Conservation (phyloP, 768 basidiomycete genomes). For the Termitomyces sp. region DNA sequence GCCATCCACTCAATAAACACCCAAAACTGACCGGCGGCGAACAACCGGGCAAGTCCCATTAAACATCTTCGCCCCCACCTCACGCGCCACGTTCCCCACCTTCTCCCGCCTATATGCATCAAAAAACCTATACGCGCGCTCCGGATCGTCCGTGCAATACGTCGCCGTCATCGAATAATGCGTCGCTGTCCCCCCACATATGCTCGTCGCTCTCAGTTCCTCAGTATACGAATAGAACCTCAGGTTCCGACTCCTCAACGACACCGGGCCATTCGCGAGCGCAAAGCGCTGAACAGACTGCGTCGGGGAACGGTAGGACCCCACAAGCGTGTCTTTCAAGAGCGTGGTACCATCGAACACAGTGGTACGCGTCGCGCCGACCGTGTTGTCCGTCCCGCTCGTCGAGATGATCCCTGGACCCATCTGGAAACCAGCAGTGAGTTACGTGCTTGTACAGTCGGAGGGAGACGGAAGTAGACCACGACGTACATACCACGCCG, state of each 20-base stretch:
- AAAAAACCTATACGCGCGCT: neutral
- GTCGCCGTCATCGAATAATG: constrained; percentile 1
- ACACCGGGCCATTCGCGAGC: neutral
- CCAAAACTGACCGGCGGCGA: no score
- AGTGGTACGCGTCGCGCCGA: constrained; percentile 2
- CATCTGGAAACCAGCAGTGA: neutral
- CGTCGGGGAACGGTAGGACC: neutral
- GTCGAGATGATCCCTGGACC: constrained; percentile 6
- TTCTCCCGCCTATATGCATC: neutral
- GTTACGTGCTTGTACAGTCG: neutral
- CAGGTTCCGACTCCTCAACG: neutral
- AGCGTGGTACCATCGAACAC: neutral
- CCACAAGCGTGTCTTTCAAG: constrained; percentile 4
- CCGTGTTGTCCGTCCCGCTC: constrained; percentile 7
- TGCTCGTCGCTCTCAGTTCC: constrained; percentile 4
- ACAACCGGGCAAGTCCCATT: constrained; percentile 9
- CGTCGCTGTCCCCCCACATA: constrained; percentile 10
- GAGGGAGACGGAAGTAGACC: no score
- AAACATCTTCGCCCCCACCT: constrained; percentile 4
- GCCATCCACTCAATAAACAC: no score
- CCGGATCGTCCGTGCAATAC: constrained; percentile 1
- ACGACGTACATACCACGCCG: constrained; percentile 12
- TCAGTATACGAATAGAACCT: constrained; percentile 2
- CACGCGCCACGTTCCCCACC: neutral
- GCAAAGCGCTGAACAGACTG: neutral